Evolutionary conservation across 805 yeast species (phyloP).

Genomic region (Monosporozyma unispora): DNA sequence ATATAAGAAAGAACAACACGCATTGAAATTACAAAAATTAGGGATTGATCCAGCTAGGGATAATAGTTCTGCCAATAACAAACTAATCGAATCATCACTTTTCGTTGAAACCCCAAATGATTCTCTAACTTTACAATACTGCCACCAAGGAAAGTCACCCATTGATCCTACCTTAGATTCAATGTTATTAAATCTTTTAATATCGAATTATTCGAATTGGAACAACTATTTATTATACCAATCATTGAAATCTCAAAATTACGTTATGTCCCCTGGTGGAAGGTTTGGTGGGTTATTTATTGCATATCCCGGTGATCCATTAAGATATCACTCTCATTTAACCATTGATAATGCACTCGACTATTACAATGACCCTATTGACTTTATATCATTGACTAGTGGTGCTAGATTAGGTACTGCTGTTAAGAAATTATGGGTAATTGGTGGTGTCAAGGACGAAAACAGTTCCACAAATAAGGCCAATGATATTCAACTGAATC

Average conservation of each 20-base stretch:
- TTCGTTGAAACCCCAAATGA: slow-evolving; percentile 17
- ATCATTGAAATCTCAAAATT: slow-evolving; percentile 32
- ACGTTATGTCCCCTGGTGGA: slow-evolving; percentile 69
- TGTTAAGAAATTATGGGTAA: slow-evolving; percentile 77
- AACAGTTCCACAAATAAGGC: background rate
- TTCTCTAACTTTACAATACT: slow-evolving; percentile 6
- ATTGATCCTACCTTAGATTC: background rate
- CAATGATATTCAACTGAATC: slow-evolving; percentile 6
- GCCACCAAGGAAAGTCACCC: background rate
- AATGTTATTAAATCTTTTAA: background rate
- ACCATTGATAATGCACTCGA: slow-evolving; percentile 45
- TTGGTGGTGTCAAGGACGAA: slow-evolving; percentile 35
- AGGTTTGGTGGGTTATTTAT: slow-evolving; percentile 85
- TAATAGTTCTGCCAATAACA: background rate
- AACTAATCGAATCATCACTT: slow-evolving; percentile 18
- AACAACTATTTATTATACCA: slow-evolving; percentile 32
- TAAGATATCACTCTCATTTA: slow-evolving; percentile 80
- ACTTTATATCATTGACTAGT: slow-evolving; percentile 51
- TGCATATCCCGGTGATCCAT: slow-evolving; percentile 92
- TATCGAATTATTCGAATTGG: slow-evolving; percentile 6
- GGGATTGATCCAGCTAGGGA: slow-evolving; percentile 9
- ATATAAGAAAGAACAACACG: slow-evolving; percentile 17
- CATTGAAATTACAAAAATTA: slow-evolving; percentile 11
- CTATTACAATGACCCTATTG: slow-evolving; percentile 40
- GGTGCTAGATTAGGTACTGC: slow-evolving; percentile 92